Evolutionary conservation across 495 filamentous ascomycete species (phyloP), one percentile per base, ranked within the genome.

Genomic region (Staphylotrichum longicolle): DNA sequence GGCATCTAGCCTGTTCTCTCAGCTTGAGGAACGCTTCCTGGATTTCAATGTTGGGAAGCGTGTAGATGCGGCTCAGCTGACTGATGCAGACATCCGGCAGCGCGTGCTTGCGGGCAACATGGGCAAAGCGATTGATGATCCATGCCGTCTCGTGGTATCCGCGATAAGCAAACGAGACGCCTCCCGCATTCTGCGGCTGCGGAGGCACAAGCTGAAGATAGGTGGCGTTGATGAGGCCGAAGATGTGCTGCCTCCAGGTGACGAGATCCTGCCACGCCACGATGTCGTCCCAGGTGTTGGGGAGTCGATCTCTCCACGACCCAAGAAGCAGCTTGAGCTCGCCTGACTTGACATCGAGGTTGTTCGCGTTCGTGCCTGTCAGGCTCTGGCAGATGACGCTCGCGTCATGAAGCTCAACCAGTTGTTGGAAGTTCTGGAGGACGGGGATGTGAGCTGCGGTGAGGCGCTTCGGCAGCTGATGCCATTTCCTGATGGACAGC

Each of bases 201-300:
- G 82, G 88, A 4, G 91, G 95, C 35, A 97, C 74, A 58, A 99
- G 82, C 33, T 85, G 84, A 4, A 99, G 85, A 69, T 99, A 99
- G 0, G 91, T 96, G 10, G 80, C 83, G 70, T 99, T 99, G 76
- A 99, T 99, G 11, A 97, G 85, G 54, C 92, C 88, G 78, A 99
- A 99, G 64, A 99, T 95, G 74, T 99, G 95, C 71, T 98, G 95
- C 66, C 95, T 86, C 95, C 95, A 99, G 3, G 95, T 98, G 20
- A 99, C 94, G 27, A 99, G 81, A 69, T 98, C 95, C 70, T 98
- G 93, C 95, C 95, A 99, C 30, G 93, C 89, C 66, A 96, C 96
- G 75, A 99, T 99, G 70, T 99, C 95, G 67, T 99, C 95, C 95
- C 95, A 99, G 8, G 96, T 87, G 67, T 99, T 99, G 3, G 95